A percentile compares a stretch with the other conserved stretches of the same genome.
These are phyloP conservation scores for Boletus bicolor DNA, from an alignment of 768 basidiomycete species.

Conservation along the genomic window DNA sequence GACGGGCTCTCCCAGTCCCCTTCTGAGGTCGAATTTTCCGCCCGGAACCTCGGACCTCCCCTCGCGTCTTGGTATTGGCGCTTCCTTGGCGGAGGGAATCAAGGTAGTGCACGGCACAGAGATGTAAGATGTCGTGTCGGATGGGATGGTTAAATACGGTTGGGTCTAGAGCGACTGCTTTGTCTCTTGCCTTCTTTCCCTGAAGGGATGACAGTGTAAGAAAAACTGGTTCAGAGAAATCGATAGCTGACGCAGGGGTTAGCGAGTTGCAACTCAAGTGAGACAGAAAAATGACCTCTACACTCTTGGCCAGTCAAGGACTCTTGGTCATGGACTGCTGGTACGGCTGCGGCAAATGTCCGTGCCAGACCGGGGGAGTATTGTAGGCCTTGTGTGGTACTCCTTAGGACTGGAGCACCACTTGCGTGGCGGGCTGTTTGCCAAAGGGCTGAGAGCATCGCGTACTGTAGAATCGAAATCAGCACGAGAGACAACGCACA, in stretches of 20 bases:
- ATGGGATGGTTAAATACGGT: conserved; percentile 88
- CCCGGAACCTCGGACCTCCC: conserved; percentile 86
- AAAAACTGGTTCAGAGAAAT: conserved; percentile 48
- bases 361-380: conserved; percentile 3
- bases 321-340: background rate
- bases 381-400: background rate
- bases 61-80: conserved; percentile 87
- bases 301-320: background rate
- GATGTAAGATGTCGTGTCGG: conserved; percentile 88
- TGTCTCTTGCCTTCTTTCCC: conserved; percentile 40
- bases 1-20: conserved; percentile 83
- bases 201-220: conserved; percentile 58
- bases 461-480: background rate
- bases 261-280: conserved; percentile 7
- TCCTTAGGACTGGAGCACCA: background rate
- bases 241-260: conserved; percentile 31
- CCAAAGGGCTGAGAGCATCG: conserved; percentile 21
- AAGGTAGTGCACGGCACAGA: conserved; percentile 84
- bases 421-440: conserved; percentile 14
- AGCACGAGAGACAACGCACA: background rate
- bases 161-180: conserved; percentile 65
- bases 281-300: conserved; percentile 17
- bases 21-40: conserved; percentile 90
- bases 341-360: conserved; percentile 10
- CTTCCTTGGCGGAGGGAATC: conserved; percentile 90